Evolutionary conservation across 176 grass and related monocot species (phyloP).

Genomic region (Eragrostis curvula): DNA sequence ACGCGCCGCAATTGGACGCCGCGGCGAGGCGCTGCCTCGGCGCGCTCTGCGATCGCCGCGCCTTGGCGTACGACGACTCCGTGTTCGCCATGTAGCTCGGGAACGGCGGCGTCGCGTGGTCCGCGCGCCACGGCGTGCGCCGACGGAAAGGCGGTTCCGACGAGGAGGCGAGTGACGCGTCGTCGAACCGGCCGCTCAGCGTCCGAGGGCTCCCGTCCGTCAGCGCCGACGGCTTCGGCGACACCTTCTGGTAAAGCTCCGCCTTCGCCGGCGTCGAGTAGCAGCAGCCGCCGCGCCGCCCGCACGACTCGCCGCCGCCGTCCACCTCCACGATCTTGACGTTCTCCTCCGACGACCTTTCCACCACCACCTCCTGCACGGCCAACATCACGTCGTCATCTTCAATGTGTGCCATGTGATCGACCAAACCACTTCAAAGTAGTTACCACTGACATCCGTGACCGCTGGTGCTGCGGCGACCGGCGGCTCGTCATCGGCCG

Average conservation of each 20-base stretch:
- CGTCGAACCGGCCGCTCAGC: constrained; percentile 49
- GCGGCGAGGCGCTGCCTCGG: constrained; percentile 54
- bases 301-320: neutral
- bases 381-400: neutral
- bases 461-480: constrained; percentile 47
- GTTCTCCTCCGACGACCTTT: constrained; percentile 36
- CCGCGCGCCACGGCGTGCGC: constrained; percentile 18
- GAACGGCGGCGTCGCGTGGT: neutral
- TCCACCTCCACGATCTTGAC: constrained; percentile 56
- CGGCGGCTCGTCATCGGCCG: constrained; percentile 27
- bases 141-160: constrained; percentile 34
- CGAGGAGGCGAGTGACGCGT: constrained; percentile 47
- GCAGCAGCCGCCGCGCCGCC: neutral
- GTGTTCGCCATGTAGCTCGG: constrained; percentile 84
- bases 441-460: constrained; percentile 35
- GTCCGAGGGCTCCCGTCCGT: constrained; percentile 59
- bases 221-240: constrained; percentile 47
- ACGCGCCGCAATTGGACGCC: neutral
- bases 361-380: neutral
- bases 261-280: constrained; percentile 26
- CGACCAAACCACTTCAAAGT: neutral
- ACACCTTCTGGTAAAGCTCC: constrained; percentile 31
- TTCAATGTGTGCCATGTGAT: neutral
- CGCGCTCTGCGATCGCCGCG: constrained; percentile 74
- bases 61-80: constrained; percentile 73